phyloP scores from a whole-genome alignment of 2,329 filamentous ascomycete genomes.

The Pyrenochaeta sp. region DNA sequence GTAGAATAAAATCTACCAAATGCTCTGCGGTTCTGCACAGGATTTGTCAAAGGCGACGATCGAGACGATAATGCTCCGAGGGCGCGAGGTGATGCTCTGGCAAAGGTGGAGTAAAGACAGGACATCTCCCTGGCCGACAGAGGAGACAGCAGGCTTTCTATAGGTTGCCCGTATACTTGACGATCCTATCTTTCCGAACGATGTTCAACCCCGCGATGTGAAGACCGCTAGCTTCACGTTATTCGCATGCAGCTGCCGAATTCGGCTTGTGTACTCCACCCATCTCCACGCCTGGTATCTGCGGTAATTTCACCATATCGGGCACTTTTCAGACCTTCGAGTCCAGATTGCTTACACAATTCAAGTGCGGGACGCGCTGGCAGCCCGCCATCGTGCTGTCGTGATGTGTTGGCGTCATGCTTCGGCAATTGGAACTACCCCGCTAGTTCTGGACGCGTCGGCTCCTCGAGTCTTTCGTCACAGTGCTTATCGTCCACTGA shows the following conservation, averaged over 20 bases:
- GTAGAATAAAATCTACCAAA: constrained; percentile 28
- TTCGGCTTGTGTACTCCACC: constrained; percentile 23
- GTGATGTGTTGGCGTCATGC: constrained; percentile 11
- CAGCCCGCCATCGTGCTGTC: neutral
- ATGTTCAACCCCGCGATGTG: constrained; percentile 35
- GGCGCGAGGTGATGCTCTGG: constrained; percentile 20
- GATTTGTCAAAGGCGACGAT: constrained; percentile 13
- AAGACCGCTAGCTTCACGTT: constrained; percentile 24
- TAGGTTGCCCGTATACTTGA: constrained; percentile 11
- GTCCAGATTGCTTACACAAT: neutral
- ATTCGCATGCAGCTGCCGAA: constrained; percentile 35
- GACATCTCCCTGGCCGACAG: constrained; percentile 28
- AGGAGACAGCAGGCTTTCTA: constrained; percentile 33
- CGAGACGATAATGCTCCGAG: constrained; percentile 2
- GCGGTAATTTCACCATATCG: neutral
- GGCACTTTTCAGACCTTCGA: neutral
- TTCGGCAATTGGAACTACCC: constrained; percentile 18
- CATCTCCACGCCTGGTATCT: constrained; percentile 15
- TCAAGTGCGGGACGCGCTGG: neutral
- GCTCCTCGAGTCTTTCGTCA: neutral
- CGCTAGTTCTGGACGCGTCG: constrained; percentile 1
- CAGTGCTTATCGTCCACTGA: neutral
- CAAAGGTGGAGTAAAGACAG: constrained; percentile 28
- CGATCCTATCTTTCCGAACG: constrained; percentile 10
- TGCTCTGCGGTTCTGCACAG: constrained; percentile 8